These are phyloP conservation scores for Coemansia sp. DNA, from an alignment of 192 early-diverging fungal species.

Conservation along the genomic window DNA sequence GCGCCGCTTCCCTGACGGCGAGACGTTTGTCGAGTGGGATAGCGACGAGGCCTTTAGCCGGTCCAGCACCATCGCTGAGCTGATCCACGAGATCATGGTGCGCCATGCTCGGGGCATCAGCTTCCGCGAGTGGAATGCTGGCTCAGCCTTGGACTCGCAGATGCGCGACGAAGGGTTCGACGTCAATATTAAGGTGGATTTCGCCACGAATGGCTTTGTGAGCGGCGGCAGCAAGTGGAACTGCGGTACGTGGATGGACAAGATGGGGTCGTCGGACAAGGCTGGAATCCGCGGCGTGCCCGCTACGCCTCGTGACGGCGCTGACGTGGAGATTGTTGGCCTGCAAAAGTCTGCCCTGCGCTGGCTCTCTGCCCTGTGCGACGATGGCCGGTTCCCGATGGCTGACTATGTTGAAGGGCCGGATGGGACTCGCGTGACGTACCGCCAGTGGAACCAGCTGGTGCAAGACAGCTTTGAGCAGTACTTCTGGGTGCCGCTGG, in stretches of 20 bases:
- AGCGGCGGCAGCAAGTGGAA: conserved; percentile 89
- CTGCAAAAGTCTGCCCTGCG: conserved; percentile 82
- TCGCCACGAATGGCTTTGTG: conserved; percentile 75
- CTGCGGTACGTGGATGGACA: conserved; percentile 99
- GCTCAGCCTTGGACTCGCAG: conserved; percentile 80
- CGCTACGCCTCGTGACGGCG: conserved; percentile 93
- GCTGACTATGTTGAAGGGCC: conserved; percentile 53
- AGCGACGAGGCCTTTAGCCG: conserved; percentile 68
- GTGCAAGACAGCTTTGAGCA: conserved; percentile 85
- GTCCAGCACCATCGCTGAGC: conserved; percentile 75
- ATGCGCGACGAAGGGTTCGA: conserved; percentile 94
- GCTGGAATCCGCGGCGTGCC: conserved; percentile 93
- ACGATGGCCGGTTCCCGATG: conserved; percentile 40
- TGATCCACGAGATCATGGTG: conserved; percentile 90
- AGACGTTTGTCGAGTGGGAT: conserved; percentile 70
- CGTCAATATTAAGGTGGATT: conserved; percentile 75
- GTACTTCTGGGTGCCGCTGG: conserved; percentile 88
- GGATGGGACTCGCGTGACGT: conserved; percentile 57
- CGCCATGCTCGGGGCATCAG: conserved; percentile 88
- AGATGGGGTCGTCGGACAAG: conserved; percentile 93
- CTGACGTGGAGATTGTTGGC: conserved; percentile 90
- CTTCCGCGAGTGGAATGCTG: conserved; percentile 97
- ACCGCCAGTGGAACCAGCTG: conserved; percentile 78
- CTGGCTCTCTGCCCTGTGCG: conserved; percentile 72
- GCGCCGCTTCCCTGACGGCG: conserved; percentile 82